Evolutionary conservation across 2,329 filamentous ascomycete species (phyloP).

Genomic region (Dothiorella sarmentorum): DNA sequence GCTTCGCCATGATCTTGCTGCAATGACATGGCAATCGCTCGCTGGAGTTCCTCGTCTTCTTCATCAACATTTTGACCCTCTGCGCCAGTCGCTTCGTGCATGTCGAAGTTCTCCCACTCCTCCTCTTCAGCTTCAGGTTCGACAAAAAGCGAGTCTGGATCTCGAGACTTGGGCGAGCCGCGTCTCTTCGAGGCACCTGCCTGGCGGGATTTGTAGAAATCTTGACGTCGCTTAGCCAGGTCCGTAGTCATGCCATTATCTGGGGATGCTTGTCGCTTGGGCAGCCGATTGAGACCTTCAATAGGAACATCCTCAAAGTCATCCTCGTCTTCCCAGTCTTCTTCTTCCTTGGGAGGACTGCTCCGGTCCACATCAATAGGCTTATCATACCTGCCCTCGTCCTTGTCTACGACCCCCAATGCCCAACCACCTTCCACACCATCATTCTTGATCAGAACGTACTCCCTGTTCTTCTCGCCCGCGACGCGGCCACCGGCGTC

Average conservation of each 20-base stretch:
- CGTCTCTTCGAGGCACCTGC: constrained; percentile 22
- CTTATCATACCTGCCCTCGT: constrained; percentile 74
- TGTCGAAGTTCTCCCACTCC: constrained; percentile 40
- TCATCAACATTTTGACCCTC: constrained; percentile 44
- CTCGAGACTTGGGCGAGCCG: constrained; percentile 22
- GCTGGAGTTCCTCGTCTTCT: constrained; percentile 72
- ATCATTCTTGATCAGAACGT: constrained; percentile 93
- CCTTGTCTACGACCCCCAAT: constrained; percentile 85
- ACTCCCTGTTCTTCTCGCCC: constrained; percentile 86
- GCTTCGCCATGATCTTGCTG: constrained; percentile 51
- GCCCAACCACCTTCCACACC: constrained; percentile 95
- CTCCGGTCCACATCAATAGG: constrained; percentile 87
- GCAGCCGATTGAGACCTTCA: constrained; percentile 80
- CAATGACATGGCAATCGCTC: constrained; percentile 82
- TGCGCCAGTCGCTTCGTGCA: constrained; percentile 47
- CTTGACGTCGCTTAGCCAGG: constrained; percentile 44
- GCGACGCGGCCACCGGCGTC: constrained; percentile 68
- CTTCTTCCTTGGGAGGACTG: constrained; percentile 44
- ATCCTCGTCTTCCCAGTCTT: constrained; percentile 66
- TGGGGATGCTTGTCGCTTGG: constrained; percentile 52
- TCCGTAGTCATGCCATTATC: constrained; percentile 34
- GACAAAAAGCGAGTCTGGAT: constrained; percentile 20
- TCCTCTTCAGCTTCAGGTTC: constrained; percentile 38
- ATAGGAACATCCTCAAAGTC: constrained; percentile 93
- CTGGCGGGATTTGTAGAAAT: constrained; percentile 43